These are phyloP conservation scores for Neolentinus lepideus DNA, from an alignment of 1,284 basidiomycete genomes.

Conservation along the genomic window DNA sequence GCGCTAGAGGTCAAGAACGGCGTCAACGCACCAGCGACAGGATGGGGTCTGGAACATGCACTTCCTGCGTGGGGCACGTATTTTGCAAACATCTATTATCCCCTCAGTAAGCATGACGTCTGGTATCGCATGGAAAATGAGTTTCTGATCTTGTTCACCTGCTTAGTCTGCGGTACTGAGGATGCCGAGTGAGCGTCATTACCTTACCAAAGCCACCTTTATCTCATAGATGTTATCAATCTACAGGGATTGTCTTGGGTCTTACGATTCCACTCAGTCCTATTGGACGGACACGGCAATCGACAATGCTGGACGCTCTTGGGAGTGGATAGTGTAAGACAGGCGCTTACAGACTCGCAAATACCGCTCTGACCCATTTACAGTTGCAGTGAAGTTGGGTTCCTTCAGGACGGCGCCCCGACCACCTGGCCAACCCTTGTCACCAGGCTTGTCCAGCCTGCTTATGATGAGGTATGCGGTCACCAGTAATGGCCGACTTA, in stretches of 20 bases:
- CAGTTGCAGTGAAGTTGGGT: slow-evolving; percentile 68
- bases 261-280: slow-evolving; percentile 39
- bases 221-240: neutral
- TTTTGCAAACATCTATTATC: slow-evolving; percentile 40
- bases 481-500: neutral
- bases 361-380: neutral
- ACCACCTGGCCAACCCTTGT: slow-evolving; percentile 43
- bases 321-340: slow-evolving; percentile 54
- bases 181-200: slow-evolving; percentile 32
- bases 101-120: slow-evolving; percentile 25
- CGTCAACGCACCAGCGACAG: slow-evolving; percentile 39
- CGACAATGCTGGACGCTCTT: slow-evolving; percentile 45
- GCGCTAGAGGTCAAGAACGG: slow-evolving; percentile 65
- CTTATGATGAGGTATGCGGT: slow-evolving; percentile 43
- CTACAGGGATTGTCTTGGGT: slow-evolving; percentile 47
- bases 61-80: slow-evolving; percentile 54
- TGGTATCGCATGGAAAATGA: slow-evolving; percentile 1
- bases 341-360: neutral
- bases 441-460: slow-evolving; percentile 50
- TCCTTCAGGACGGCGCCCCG: slow-evolving; percentile 55
- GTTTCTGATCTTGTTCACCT: neutral
- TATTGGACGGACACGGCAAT: slow-evolving; percentile 47
- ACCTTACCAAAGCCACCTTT: neutral
- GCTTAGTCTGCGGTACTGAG: slow-evolving; percentile 34
- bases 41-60: slow-evolving; percentile 61